Evolutionary conservation across 2,329 filamentous ascomycete species (phyloP), one percentile per base, ranked within the genome.

Genomic region (Fusarium annulatum): DNA sequence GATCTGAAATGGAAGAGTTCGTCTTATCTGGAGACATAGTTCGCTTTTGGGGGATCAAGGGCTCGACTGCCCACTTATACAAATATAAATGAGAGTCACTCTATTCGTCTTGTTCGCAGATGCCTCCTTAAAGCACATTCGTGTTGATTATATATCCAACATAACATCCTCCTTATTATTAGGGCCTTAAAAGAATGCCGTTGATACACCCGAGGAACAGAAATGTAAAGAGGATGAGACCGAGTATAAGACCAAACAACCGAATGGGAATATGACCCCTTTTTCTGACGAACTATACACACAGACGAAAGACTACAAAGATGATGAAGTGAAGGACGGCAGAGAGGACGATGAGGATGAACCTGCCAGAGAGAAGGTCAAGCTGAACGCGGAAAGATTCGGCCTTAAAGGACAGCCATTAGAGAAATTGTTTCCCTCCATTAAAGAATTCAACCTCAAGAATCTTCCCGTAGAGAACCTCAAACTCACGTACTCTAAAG

Each of bases 391-490:
- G 4, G 45, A 48, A 30, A 16, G 12, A 19, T 16, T 48, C 14
- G 21, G 12, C 14, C 19, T 48, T 9, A 30, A 48, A 21, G 19
- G 26, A 0, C 26, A 48, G 3, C 26, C 19, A 0, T 21, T 48
- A 19, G 45, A 26, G 4, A n/a, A 4, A 30, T 3, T 48, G 19
- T 48, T 30, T 4, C 45, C 45, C 26, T n/a, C 19, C 3, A 48
- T 48, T 1, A 30, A 30, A 26, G 3, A 30, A 3, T 8, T 16
- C 0, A 48, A 48, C 26, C 2, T 48, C 0, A 48, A 8, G 3
- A 48, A 11, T 0, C 19, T 30, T 2, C 45, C 45, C 0, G 3
- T 21, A 0, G 43, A 46, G 43, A 46, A 28, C 5, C 23, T 46
- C 0, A 18, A 46, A 21, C 4, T 46, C 5, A 46, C 43, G 0